Percentiles rank a stretch among this genome's conserved stretches.
Conservation (phyloP, 345 rosid species). For the Anacardium occidentale region DNA sequence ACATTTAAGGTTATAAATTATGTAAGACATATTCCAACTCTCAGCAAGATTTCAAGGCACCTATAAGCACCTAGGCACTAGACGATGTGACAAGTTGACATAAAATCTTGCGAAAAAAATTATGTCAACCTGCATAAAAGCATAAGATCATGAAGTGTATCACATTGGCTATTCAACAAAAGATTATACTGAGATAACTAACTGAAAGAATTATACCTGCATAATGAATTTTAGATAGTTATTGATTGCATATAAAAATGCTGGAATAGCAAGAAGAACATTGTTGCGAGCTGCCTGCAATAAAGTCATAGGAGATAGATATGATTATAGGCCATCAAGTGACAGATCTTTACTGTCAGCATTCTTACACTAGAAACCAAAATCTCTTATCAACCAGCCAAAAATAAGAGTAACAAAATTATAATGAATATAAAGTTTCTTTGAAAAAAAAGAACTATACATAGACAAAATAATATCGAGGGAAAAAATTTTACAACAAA, state of each 20-base stretch:
- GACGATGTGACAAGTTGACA: background rate
- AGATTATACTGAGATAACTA: background rate
- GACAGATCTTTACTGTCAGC: background rate
- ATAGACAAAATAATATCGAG: background rate
- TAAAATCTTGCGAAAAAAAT: slow-evolving; percentile 1
- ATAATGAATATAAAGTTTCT: background rate
- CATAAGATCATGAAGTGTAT: background rate
- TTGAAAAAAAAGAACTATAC: background rate
- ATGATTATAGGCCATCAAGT: slow-evolving; percentile 4
- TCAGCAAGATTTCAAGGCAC: background rate
- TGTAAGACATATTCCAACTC: slow-evolving; percentile 39
- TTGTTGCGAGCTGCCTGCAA: slow-evolving; percentile 94
- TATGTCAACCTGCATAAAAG: slow-evolving; percentile 15
- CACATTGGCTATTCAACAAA: background rate
- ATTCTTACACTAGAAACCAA: slow-evolving; percentile 12
- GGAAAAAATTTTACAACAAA: background rate
- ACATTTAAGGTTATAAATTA: background rate
- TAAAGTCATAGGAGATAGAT: slow-evolving; percentile 19
- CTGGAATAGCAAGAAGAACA: slow-evolving; percentile 91
- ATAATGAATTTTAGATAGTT: slow-evolving; percentile 92
- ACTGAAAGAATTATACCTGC: slow-evolving; percentile 61
- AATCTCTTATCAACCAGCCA: background rate
- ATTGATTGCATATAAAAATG: slow-evolving; percentile 82
- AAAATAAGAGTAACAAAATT: background rate
- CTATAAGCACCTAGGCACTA: background rate